Evolutionary conservation across 108 stramenopile genomes (phyloP).

Genomic region (Chaetoceros muelleri): DNA sequence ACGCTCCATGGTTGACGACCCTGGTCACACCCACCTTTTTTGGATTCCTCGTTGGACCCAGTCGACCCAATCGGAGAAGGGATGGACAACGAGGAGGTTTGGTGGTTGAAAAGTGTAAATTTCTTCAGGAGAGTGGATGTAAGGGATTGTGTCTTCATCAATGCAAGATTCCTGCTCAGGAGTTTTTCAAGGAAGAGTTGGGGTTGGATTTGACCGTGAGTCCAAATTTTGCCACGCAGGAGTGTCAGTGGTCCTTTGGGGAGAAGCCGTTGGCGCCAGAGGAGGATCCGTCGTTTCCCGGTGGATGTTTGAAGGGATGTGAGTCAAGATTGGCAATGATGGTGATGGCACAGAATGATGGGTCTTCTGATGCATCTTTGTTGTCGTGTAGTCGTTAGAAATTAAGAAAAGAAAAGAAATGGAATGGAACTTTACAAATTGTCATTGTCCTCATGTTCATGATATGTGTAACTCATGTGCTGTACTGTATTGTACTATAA

Average conservation of each 20-base stretch:
- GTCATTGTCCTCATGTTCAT: no score
- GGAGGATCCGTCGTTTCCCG: constrained; percentile 63
- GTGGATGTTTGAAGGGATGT: constrained; percentile 76
- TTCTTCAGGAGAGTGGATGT: constrained; percentile 78
- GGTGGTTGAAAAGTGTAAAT: constrained; percentile 89
- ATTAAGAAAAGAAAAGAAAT: no score
- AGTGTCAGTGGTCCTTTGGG: constrained; percentile 90
- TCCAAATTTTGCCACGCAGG: constrained; percentile 87
- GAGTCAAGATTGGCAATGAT: constrained; percentile 54
- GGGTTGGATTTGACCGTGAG: constrained; percentile 67
- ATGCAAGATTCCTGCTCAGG: constrained; percentile 80
- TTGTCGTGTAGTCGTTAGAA: background rate
- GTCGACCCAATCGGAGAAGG: constrained; percentile 58
- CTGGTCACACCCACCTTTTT: constrained; percentile 86
- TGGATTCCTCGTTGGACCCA: constrained; percentile 79
- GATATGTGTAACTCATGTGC: no score
- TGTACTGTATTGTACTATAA: no score
- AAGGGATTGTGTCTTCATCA: constrained; percentile 86
- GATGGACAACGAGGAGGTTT: constrained; percentile 80
- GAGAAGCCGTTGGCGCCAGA: constrained; percentile 44
- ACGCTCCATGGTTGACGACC: constrained; percentile 75
- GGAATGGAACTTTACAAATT: no score
- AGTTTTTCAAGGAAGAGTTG: constrained; percentile 73
- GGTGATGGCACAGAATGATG: constrained; percentile 14
- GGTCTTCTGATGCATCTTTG: no score